A percentile compares a stretch with the other conserved stretches of the same genome.
phyloP scores from a whole-genome alignment of 179 eudicot species.

The Carnegiea gigantea region DNA sequence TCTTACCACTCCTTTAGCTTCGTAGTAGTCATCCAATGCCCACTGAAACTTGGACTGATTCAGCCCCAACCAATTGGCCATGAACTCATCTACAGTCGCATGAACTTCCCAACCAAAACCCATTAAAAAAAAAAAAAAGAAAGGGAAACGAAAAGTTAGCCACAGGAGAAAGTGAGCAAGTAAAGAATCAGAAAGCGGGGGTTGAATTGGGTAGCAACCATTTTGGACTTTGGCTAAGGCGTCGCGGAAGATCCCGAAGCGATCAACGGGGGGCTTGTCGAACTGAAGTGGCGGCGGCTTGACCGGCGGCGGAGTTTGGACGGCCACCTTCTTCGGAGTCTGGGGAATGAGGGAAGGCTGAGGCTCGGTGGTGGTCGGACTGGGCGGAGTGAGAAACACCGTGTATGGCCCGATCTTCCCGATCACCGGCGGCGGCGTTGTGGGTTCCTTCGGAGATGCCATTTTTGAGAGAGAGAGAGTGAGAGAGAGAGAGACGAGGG shows the following conservation, averaged over 20 bases:
- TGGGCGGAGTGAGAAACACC: constrained; percentile 75
- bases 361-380: constrained; percentile 29
- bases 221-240: constrained; percentile 66
- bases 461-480: constrained; percentile 16
- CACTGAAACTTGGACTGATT: constrained; percentile 96
- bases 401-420: constrained; percentile 99
- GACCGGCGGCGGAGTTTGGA: constrained; percentile 47
- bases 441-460: constrained; percentile 29
- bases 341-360: constrained; percentile 24
- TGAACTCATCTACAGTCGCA: constrained; percentile 83
- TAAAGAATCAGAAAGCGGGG: constrained; percentile 13
- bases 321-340: constrained; percentile 23
- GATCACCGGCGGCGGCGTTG: constrained; percentile 71
- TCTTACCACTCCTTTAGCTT: constrained; percentile 63
- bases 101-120: constrained; percentile 45
- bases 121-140: neutral
- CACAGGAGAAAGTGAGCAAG: constrained; percentile 13
- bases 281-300: constrained; percentile 70
- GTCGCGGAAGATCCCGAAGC: constrained; percentile 58
- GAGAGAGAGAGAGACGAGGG: constrained; percentile 15
- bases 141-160: neutral
- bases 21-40: constrained; percentile 98
- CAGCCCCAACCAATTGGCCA: constrained; percentile 91
- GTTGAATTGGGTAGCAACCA: constrained; percentile 38
- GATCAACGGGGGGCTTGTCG: constrained; percentile 35